Evolutionary conservation across 1,284 basidiomycete genomes (phyloP), one percentile per base, ranked within the genome.

Genomic region (Rhodotorula sp.): DNA sequence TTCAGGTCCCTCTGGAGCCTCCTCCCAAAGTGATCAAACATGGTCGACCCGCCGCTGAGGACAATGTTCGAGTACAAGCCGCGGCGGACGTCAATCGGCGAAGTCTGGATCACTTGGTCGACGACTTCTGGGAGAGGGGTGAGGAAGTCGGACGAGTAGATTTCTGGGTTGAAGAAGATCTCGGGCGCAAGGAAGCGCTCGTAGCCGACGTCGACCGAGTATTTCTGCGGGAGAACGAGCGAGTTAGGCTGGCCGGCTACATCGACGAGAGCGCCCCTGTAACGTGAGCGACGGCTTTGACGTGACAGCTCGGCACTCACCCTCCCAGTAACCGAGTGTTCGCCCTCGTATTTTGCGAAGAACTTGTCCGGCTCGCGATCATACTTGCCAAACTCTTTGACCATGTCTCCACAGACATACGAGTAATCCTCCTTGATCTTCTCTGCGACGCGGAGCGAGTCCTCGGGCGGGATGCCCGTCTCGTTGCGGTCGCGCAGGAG

Each of bases 161-260:
- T 97, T 81, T 99, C 96, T 19, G 96, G 96, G 82, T 99, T 99
- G 86, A 99, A 99, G 84, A 99, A 98, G 80, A 99, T 96, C 81
- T 99, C 96, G 8, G 96, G 94, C 0, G 95, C 95, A 51, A 99
- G 88, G 87, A 99, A 99, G 48, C 96, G 92, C 82, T 99, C 96
- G 82, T 98, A 99, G 29, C 96, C 96, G 69, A 99, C 88, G 78
- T 99, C 95, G 58, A 99, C 84, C 62, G 84, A 80, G 81, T 95
- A 96, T 88, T 91, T 89, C 89, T 94, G 79, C 44, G 44, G 11
- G 29, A 20, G 15, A n/a, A 6, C 20, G 5, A 7, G n/a, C 17
- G 15, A 11, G n/a, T 34, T 46, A 6, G 30, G 34, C 24, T 8
- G 9, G 9, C 34, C 11, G 1, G 24, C 22, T 2, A 58, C 7